These are phyloP conservation scores for Fraxinus angustifolia DNA, from an alignment of 305 asterid genomes.

Conservation along the genomic window DNA sequence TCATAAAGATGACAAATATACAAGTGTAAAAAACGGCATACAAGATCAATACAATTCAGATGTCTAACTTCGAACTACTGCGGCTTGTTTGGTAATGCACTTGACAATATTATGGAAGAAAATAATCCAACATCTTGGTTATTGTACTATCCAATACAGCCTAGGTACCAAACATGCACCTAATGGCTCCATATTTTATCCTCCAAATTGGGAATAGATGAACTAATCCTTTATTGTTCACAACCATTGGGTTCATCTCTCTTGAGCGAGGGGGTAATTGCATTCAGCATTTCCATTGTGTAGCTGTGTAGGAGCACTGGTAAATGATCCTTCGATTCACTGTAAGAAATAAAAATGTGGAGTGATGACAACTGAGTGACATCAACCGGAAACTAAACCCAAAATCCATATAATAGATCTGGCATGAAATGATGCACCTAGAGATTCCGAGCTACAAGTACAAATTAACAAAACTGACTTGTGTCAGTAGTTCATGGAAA, in stretches of 20 bases:
- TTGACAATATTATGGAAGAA: not conserved
- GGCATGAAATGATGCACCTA: not conserved
- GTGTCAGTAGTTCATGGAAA: not conserved
- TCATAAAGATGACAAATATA: not conserved
- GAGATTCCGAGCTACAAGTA: not conserved
- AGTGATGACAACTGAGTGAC: not conserved
- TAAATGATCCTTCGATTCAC: not conserved
- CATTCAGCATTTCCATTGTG: not conserved
- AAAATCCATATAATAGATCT: not conserved
- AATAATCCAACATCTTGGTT: not conserved
- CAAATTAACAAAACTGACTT: not conserved
- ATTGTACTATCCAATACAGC: not conserved
- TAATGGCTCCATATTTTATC: not conserved
- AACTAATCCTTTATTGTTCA: not conserved
- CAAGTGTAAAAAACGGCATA: not conserved
- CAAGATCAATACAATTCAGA: not conserved
- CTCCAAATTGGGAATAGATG: not conserved
- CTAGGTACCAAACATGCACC: not conserved
- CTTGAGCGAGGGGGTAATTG: not conserved
- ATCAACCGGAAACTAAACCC: not conserved
- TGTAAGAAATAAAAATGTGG: not conserved
- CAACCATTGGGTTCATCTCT: not conserved
- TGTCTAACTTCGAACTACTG: not conserved
- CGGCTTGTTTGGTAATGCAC: not conserved
- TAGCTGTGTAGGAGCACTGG: not conserved